Evolutionary conservation across 2,329 filamentous ascomycete species (phyloP), one percentile per base, ranked within the genome.

Genomic region (Alternaria sp.): DNA sequence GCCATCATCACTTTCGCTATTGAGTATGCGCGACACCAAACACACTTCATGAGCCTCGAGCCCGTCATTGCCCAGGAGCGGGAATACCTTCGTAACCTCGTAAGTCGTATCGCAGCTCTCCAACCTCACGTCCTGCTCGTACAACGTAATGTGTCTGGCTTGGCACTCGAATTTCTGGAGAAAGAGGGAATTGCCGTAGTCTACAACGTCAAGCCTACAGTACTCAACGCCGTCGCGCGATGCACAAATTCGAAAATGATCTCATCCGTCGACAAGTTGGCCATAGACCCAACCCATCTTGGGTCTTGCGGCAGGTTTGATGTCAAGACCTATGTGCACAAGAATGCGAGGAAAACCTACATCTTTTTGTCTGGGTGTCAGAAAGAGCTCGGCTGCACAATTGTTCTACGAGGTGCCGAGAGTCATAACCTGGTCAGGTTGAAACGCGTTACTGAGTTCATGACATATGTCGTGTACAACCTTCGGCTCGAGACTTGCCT

Each of bases 381-480:
- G 9, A 93, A 92, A 66, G 92, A 96, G 63, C 87, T 99, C 3
- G 96, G 96, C 0, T 98, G 96, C 76, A 99, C 96, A 0, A 97
- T 99, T 71, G 93, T 94, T 12, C 84, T 99, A 21, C 90, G 96
- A 49, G 96, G 96, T 1, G 92, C 91, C 4, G 89, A 91, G 63
- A 90, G 89, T 28, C 83, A 87, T 51, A 85, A 89, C 0, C 85
- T 99, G 18, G 84, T 89, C 2, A 92, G 90, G 71, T 89, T 99
- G 79, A 99, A 99, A 81, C 88, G 89, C 56, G 96, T 99, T 69
- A 96, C 95, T 11, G 96, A 99, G 77, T 98, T 99, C 76, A 97
- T 99, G 95, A 92, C 96, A 41, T 99, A 98, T 71, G 96, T 99
- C 20, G 94, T 98, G 12, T 99, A 99, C 81, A 99, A 97, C 73